Conservation (phyloP, 768 basidiomycete species). For the Podaxis sp. region DNA sequence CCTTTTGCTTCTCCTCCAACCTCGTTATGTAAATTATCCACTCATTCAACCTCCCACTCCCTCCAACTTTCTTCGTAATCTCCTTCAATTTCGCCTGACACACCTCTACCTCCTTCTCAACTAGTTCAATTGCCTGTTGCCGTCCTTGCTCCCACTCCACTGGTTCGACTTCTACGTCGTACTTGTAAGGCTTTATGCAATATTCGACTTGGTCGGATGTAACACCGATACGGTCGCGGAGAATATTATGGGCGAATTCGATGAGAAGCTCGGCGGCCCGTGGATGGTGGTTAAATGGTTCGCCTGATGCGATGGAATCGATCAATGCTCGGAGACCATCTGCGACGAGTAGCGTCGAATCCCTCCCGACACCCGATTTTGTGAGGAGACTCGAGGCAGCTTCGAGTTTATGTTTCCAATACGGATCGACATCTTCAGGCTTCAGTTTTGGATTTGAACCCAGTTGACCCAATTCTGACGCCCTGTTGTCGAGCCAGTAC, state of each 20-base stretch:
- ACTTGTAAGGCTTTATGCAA: constrained; percentile 99
- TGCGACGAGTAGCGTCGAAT: constrained; percentile 91
- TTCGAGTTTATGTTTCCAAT: constrained; percentile 96
- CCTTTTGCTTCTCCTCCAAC: constrained; percentile 70
- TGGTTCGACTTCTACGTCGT: constrained; percentile 92
- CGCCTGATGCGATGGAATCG: constrained; percentile 81
- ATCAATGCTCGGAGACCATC: constrained; percentile 89
- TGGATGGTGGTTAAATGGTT: constrained; percentile 92
- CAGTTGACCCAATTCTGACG: constrained; percentile 69
- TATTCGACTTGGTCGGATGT: constrained; percentile 99
- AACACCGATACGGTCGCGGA: constrained; percentile 88
- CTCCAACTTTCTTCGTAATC: constrained; percentile 86
- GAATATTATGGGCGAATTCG: constrained; percentile 88
- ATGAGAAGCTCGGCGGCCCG: constrained; percentile 84
- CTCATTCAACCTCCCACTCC: constrained; percentile 70
- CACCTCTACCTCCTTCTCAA: constrained; percentile 80
- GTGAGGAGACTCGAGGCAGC: constrained; percentile 91
- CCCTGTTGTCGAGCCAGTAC: constrained; percentile 93
- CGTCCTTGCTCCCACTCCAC: constrained; percentile 91
- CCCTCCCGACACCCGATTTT: constrained; percentile 93
- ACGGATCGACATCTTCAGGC: constrained; percentile 77
- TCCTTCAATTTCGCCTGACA: constrained; percentile 87
- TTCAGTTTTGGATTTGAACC: constrained; percentile 69
- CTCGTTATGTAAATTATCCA: constrained; percentile 79
- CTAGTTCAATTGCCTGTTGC: constrained; percentile 68